Conservation (phyloP, 2,329 filamentous ascomycete species). For the Ambrosiella beaveri region DNA sequence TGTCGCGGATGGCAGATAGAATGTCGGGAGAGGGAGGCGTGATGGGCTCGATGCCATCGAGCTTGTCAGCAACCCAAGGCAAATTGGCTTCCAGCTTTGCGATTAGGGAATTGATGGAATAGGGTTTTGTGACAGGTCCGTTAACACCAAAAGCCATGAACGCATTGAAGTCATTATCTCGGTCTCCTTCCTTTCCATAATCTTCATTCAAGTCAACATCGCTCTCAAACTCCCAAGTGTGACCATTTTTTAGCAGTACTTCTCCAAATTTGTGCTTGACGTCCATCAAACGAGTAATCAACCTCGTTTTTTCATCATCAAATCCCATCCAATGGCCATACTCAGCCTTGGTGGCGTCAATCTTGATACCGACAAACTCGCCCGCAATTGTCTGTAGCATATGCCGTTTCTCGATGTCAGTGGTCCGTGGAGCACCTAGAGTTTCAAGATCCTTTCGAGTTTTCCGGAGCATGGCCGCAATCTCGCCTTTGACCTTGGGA, state of each 20-base stretch:
- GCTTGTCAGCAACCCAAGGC: too few species aligned
- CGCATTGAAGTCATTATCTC: not conserved
- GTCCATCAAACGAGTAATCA: conserved; percentile 16
- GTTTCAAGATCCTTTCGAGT: conserved; percentile 8
- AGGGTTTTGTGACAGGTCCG: not conserved
- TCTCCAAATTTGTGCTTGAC: conserved; percentile 13
- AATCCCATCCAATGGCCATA: conserved; percentile 13
- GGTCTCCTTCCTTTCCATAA: not conserved
- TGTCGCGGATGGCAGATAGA: conserved; percentile 15
- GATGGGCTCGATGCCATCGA: too few species aligned
- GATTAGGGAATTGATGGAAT: not conserved
- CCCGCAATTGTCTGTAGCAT: conserved; percentile 14
- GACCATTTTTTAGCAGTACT: conserved; percentile 8
- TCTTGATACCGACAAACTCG: conserved; percentile 14
- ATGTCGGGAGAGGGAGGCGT: conserved; percentile 11
- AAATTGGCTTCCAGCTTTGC: not conserved
- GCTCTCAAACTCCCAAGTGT: conserved; percentile 14
- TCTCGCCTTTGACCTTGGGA: conserved; percentile 16
- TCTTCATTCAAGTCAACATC: not conserved
- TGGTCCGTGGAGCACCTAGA: conserved; percentile 13
- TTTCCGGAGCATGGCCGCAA: conserved; percentile 9
- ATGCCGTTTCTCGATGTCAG: conserved; percentile 13
- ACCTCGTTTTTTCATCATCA: conserved; percentile 11
- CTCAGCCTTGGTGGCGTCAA: conserved; percentile 11
- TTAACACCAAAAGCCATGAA: not conserved